These are phyloP conservation scores for Globisporangium rhizosaccharum DNA, from an alignment of 352 stramenopile species.

Conservation along the genomic window DNA sequence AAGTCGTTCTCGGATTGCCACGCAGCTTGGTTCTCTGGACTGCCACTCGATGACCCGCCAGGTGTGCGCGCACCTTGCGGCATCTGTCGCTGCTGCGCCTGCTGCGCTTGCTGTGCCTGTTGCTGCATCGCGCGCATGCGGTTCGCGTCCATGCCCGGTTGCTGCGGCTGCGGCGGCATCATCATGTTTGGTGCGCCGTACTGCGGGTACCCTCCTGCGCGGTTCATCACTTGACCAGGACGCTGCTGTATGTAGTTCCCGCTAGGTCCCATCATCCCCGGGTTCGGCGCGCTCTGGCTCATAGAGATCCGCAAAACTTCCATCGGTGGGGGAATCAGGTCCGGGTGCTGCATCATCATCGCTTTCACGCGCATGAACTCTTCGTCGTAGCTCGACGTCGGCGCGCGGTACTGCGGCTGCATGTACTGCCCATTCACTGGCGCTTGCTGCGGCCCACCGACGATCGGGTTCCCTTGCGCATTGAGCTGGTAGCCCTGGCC, in stretches of 20 bases:
- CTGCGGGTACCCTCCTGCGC: constrained; percentile 43
- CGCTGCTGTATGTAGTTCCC: constrained; percentile 64
- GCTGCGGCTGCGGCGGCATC: constrained; percentile 37
- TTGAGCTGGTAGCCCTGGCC: constrained; percentile 65
- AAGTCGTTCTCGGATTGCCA: constrained; percentile 88
- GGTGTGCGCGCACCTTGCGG: constrained; percentile 34
- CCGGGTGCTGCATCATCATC: constrained; percentile 86
- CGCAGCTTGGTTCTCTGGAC: constrained; percentile 47
- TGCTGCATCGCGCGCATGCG: constrained; percentile 35
- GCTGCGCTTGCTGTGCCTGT: constrained; percentile 5
- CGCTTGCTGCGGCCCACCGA: constrained; percentile 22
- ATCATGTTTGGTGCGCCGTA: constrained; percentile 68
- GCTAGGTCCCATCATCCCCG: constrained; percentile 55
- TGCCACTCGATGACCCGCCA: constrained; percentile 26
- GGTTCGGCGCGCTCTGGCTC: constrained; percentile 52
- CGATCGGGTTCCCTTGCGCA: constrained; percentile 25
- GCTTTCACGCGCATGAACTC: constrained; percentile 84
- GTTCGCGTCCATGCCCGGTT: constrained; percentile 29
- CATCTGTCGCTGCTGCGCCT: constrained; percentile 24
- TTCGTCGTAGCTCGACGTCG: constrained; percentile 75
- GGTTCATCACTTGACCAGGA: constrained; percentile 53
- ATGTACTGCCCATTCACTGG: constrained; percentile 57
- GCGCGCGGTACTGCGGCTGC: constrained; percentile 54
- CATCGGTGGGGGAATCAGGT: constrained; percentile 83
- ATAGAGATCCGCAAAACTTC: constrained; percentile 84